Conservation (phyloP, 306 rosid genomes). For the Prunus mume region DNA sequence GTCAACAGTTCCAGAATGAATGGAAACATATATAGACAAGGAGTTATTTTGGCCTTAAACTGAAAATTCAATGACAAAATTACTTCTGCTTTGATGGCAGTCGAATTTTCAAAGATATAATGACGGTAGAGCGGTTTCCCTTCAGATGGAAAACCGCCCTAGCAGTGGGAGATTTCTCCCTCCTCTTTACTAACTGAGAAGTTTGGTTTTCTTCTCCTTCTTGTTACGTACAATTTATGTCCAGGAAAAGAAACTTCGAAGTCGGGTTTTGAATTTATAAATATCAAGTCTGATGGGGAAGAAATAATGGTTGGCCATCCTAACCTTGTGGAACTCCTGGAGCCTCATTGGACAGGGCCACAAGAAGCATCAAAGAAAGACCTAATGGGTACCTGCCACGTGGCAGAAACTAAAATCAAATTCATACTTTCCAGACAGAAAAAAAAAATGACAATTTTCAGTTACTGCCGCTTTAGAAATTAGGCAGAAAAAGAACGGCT, state of each 20-base stretch:
- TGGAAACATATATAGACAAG: not conserved
- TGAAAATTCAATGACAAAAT: slow-evolving; percentile 2
- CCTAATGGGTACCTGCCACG: slow-evolving; percentile 7
- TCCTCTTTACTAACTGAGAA: not conserved
- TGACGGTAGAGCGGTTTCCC: slow-evolving; percentile 48
- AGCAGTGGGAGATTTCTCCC: not conserved
- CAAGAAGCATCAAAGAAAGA: not conserved
- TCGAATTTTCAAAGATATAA: not conserved
- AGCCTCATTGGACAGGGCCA: not conserved
- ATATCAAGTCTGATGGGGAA: not conserved
- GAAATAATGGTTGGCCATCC: slow-evolving; percentile 8
- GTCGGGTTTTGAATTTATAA: slow-evolving; percentile 3
- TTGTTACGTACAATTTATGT: not conserved
- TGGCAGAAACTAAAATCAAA: not conserved
- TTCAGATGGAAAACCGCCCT: slow-evolving; percentile 49
- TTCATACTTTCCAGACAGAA: not conserved
- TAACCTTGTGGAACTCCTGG: not conserved
- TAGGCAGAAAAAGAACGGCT: not conserved
- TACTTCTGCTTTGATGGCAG: not conserved
- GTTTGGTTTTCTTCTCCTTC: not conserved
- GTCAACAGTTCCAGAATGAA: slow-evolving; percentile 1
- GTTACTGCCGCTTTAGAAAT: not conserved
- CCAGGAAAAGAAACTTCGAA: not conserved
- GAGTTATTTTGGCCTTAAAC: not conserved
- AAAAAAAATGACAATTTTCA: not conserved